Evolutionary conservation across 345 rosid species (phyloP).

Genomic region (Durio zibethinus): DNA sequence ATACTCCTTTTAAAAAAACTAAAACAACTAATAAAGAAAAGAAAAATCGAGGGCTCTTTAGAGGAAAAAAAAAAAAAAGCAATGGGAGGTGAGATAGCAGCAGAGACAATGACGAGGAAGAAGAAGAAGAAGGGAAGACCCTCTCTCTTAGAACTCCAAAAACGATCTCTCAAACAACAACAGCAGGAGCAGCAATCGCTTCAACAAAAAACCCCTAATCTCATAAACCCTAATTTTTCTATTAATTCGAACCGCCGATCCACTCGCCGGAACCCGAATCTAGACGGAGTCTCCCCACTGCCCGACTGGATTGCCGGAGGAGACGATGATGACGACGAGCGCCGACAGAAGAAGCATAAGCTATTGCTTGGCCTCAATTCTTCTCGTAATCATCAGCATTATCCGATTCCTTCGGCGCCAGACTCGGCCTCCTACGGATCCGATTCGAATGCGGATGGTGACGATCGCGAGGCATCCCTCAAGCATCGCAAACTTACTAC

Average conservation of each 20-base stretch:
- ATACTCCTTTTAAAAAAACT: neutral
- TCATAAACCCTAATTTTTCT: constrained; percentile 55
- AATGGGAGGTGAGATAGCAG: constrained; percentile 47
- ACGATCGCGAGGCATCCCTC: constrained; percentile 36
- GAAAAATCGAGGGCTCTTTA: constrained; percentile 29
- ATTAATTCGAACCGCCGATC: constrained; percentile 43
- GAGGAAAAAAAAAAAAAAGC: constrained; percentile 18
- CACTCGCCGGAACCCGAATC: constrained; percentile 50
- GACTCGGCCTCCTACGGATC: constrained; percentile 37
- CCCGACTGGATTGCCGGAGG: constrained; percentile 28
- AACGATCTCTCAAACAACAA: constrained; percentile 77
- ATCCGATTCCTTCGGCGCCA: constrained; percentile 17
- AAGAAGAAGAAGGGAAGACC: constrained; percentile 91
- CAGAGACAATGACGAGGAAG: constrained; percentile 62
- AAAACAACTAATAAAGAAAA: constrained; percentile 5
- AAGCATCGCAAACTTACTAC: constrained; percentile 37
- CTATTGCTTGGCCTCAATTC: constrained; percentile 65
- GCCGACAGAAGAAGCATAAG: constrained; percentile 66
- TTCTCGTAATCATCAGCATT: constrained; percentile 32
- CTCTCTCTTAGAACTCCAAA: constrained; percentile 86
- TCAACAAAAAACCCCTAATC: constrained; percentile 34
- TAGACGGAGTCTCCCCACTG: constrained; percentile 27
- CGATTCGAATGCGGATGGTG: constrained; percentile 40
- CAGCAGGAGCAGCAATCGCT: constrained; percentile 39
- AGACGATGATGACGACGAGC: constrained; percentile 74